Base-by-base conservation (phyloP, 2,329 filamentous ascomycete genomes). In the Stachybotrys chartarum region DNA sequence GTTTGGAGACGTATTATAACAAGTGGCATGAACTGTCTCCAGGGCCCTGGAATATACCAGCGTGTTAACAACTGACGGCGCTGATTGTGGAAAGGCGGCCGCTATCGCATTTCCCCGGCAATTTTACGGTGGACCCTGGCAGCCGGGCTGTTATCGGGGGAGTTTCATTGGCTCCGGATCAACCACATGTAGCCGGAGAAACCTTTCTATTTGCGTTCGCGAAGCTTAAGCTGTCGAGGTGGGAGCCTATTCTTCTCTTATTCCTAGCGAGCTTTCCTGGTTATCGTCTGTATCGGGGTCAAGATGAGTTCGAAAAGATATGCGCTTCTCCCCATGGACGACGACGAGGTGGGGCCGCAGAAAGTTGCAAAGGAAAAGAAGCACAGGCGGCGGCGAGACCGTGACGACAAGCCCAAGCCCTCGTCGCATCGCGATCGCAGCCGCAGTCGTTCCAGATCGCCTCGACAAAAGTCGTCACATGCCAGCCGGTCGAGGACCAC, bases 241-340 rank as follows among this genome's bases (percentile, higher is more conserved):
- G 24, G 24, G 24, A 24, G 24, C 24, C 24, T 24, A 24, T 24
- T 24, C 24, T 24, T 24, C 4, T 4, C 4, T 24, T 4, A 24
- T 24, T 24, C 24, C 24, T 24, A 24, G 24, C 24, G 24, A 24
- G 24, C 24, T 24, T 24, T 24, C 24, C 24, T 4, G 24, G 24
- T 24, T 4, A 24, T 24, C 4, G 4, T 24, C 24, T 4, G 24
- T 24, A 24, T 24, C 24, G 24, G 24, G 3, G 31, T 49, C 55
- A 59, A 17, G 52, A 80, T 80, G 77, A 77, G 74, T 58, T 74
- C 75, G 50, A 86, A 86, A 68, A 82, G 80, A 63, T 88, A 87
- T 67, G 83, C 84, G 7, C 81, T 88, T 61, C 70, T 88, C 59
- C 79, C 84, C 7, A 88, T 88, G 85, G 83, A 83, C 57, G 83